Percentiles rank a stretch among this genome's conserved stretches.
Conservation (phyloP, 202 grass and related monocot genomes). For the Elaeis oleifera region DNA sequence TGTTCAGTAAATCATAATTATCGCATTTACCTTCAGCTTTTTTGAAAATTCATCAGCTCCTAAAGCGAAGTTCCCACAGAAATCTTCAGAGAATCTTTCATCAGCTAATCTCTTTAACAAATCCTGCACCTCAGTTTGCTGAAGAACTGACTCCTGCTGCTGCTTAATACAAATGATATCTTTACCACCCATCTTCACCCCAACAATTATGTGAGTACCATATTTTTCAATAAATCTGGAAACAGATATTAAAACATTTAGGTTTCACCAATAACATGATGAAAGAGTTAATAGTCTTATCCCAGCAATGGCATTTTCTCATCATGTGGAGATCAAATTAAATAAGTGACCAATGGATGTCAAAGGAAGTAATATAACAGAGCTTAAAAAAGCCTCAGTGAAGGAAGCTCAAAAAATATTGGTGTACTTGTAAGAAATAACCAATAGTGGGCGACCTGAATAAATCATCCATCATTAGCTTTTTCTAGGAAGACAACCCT, state of each 20-base stretch:
- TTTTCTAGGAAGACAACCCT: too few species aligned
- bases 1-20: too few species aligned
- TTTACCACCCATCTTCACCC: slow-evolving; percentile 73
- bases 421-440: too few species aligned
- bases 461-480: too few species aligned
- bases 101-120: slow-evolving; percentile 53
- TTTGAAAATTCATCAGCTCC: slow-evolving; percentile 1
- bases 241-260: background rate
- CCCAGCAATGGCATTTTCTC: background rate
- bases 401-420: too few species aligned
- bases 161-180: slow-evolving; percentile 77
- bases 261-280: background rate
- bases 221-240: slow-evolving; percentile 77
- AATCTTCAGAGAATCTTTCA: slow-evolving; percentile 34
- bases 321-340: too few species aligned
- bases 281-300: background rate
- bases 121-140: slow-evolving; percentile 53
- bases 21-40: slow-evolving; percentile 31
- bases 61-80: background rate
- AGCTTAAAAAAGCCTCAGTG: too few species aligned
- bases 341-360: too few species aligned
- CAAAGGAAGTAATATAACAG: too few species aligned
- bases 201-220: slow-evolving; percentile 66
- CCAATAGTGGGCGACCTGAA: too few species aligned
- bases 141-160: slow-evolving; percentile 52